Evolutionary conservation across 2,329 filamentous ascomycete species (phyloP).

Genomic region (Simplicillium aogashimaense): DNA sequence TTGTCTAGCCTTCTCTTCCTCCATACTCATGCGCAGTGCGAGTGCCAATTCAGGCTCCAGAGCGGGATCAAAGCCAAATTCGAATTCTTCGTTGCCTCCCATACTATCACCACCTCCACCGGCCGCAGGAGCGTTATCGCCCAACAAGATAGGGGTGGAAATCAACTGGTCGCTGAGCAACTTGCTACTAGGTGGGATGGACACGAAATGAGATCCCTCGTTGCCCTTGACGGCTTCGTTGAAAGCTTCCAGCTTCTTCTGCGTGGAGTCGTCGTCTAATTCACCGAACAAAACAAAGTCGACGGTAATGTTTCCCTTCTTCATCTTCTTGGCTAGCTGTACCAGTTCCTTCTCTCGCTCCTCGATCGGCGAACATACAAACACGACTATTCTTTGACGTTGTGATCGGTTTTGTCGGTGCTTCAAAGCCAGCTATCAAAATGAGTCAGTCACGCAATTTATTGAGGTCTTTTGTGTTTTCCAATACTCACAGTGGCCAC

Average conservation of each 20-base stretch:
- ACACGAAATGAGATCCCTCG: constrained; percentile 83
- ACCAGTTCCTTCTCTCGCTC: constrained; percentile 85
- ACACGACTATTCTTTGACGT: constrained; percentile 91
- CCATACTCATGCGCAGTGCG: constrained; percentile 92
- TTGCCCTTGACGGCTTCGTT: constrained; percentile 85
- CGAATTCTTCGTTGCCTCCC: constrained; percentile 53
- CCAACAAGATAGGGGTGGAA: constrained; percentile 79
- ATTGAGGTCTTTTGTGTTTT: neutral
- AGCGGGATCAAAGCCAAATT: constrained; percentile 80
- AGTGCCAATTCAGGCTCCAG: constrained; percentile 90
- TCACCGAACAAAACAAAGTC: constrained; percentile 96
- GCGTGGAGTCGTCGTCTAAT: constrained; percentile 75
- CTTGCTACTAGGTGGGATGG: constrained; percentile 83
- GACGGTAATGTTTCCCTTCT: constrained; percentile 90
- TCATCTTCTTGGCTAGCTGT: constrained; percentile 94
- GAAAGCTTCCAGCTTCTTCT: constrained; percentile 89
- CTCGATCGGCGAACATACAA: constrained; percentile 84
- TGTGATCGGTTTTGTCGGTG: constrained; percentile 97
- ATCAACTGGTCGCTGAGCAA: constrained; percentile 88
- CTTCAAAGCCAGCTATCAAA: constrained; percentile 74
- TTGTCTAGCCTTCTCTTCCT: constrained; percentile 91
- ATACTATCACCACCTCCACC: constrained; percentile 46
- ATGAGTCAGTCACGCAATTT: constrained; percentile 54
- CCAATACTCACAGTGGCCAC: constrained; percentile 71
- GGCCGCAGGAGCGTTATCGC: constrained; percentile 56